Conservation (phyloP, 495 filamentous ascomycete genomes). For the Talaromyces proteolyticus region DNA sequence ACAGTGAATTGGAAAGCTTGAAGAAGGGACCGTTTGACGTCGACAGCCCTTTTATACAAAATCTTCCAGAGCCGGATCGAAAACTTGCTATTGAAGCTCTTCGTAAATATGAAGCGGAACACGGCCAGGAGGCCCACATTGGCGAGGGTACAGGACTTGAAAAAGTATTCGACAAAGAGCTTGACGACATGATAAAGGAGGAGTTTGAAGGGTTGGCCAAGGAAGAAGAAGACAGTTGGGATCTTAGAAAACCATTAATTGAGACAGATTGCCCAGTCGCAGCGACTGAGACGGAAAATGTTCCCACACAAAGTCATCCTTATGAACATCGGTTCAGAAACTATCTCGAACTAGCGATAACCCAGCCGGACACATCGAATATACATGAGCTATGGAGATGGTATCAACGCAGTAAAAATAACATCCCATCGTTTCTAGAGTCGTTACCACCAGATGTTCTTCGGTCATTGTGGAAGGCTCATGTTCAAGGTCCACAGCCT, state of each 20-base stretch:
- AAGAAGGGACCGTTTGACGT: conserved; percentile 36
- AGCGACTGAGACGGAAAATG: background rate
- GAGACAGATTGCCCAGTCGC: conserved; percentile 6
- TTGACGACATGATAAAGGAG: conserved; percentile 34
- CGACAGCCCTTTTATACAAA: conserved; percentile 35
- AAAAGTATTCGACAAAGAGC: conserved; percentile 39
- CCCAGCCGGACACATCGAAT: conserved; percentile 16
- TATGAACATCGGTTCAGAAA: conserved; percentile 29
- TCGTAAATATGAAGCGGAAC: conserved; percentile 32
- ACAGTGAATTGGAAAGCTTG: conserved; percentile 46
- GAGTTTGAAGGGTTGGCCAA: conserved; percentile 33
- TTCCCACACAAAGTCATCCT: conserved; percentile 17
- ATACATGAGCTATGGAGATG: conserved; percentile 38
- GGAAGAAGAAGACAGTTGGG: conserved; percentile 37
- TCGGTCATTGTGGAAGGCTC: conserved; percentile 36
- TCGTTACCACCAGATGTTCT: conserved; percentile 28
- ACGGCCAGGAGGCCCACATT: conserved; percentile 11
- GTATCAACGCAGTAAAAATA: conserved; percentile 38
- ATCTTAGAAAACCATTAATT: conserved; percentile 13
- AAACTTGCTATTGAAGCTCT: conserved; percentile 35
- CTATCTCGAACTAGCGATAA: conserved; percentile 16
- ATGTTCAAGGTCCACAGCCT: conserved; percentile 40
- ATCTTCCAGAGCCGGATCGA: conserved; percentile 33
- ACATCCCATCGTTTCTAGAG: conserved; percentile 28
- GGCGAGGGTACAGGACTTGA: conserved; percentile 14